phyloP scores from a whole-genome alignment of 768 basidiomycete genomes.

The Leccinellum luteum region DNA sequence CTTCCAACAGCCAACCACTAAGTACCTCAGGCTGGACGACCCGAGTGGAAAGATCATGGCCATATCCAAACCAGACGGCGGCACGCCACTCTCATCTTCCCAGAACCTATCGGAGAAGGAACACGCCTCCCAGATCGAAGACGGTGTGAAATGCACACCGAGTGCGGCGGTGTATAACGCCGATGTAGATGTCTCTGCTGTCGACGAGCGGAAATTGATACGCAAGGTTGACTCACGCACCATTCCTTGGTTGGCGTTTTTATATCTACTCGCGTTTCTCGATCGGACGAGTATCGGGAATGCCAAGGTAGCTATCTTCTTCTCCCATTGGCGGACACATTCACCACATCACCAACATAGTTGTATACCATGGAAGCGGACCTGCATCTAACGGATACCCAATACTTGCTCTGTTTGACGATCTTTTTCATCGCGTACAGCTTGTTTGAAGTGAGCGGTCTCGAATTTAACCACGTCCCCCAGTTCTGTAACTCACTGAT shows the following conservation, averaged over 20 bases:
- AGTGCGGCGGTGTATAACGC: constrained; percentile 31
- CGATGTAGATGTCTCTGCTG: constrained; percentile 53
- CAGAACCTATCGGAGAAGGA: constrained; percentile 8
- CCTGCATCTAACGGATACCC: constrained; percentile 59
- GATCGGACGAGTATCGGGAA: constrained; percentile 58
- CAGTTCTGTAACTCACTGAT: neutral
- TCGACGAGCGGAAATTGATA: constrained; percentile 69
- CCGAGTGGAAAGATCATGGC: neutral
- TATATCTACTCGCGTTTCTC: constrained; percentile 75
- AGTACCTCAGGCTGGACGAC: neutral
- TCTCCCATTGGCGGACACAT: neutral
- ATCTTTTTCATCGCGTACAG: constrained; percentile 63
- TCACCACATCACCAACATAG: constrained; percentile 31
- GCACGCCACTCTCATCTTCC: neutral
- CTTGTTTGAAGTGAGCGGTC: constrained; percentile 55
- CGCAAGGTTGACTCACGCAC: constrained; percentile 68
- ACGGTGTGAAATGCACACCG: neutral
- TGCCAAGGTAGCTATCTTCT: constrained; percentile 13
- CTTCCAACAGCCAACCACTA: neutral
- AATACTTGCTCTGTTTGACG: constrained; percentile 65
- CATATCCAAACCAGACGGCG: neutral
- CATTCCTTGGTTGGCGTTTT: constrained; percentile 68
- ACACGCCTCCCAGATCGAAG: neutral
- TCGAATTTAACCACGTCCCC: neutral
- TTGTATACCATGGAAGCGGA: constrained; percentile 60